Evolutionary conservation across 2,329 filamentous ascomycete species (phyloP).

Genomic region (Phyllachora maydis): DNA sequence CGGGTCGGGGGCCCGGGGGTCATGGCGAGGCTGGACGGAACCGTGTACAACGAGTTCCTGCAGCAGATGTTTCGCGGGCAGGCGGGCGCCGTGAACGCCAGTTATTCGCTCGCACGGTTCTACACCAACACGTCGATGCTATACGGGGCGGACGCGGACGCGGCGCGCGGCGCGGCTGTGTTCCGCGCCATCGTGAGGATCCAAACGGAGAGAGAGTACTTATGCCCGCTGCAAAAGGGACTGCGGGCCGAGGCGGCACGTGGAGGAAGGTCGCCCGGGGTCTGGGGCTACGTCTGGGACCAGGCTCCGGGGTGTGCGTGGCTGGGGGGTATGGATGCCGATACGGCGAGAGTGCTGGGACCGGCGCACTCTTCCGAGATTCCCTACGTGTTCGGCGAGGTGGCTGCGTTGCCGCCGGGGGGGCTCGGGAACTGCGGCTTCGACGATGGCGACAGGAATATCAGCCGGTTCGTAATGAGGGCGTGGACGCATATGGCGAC

Average conservation of each 20-base stretch:
- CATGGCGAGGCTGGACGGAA: conserved; percentile 3
- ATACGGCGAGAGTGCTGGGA: conserved; percentile 4
- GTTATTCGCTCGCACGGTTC: conserved; percentile 5
- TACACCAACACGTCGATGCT: background rate
- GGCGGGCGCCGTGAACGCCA: conserved; percentile 7
- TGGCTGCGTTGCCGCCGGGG: conserved; percentile 5
- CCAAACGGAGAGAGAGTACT: no score
- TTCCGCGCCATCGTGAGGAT: no score
- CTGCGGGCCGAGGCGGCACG: background rate
- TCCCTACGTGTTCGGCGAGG: conserved; percentile 10
- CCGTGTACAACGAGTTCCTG: conserved; percentile 9
- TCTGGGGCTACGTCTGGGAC: conserved; percentile 2
- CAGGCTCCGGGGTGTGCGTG: background rate
- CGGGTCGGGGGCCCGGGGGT: conserved; percentile 4
- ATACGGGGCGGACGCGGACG: conserved; percentile 1
- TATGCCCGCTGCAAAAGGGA: background rate
- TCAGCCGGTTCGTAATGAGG: conserved; percentile 6
- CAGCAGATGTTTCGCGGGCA: conserved; percentile 8
- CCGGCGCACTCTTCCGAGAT: conserved; percentile 10
- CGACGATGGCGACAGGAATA: conserved; percentile 4
- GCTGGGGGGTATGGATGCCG: no score
- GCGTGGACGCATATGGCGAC: conserved; percentile 10
- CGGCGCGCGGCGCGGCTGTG: no score
- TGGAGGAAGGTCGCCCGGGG: background rate
- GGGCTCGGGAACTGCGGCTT: conserved; percentile 9